These are phyloP conservation scores for Puccinia horiana DNA, from an alignment of 1,284 basidiomycete species.

Conservation along the genomic window DNA sequence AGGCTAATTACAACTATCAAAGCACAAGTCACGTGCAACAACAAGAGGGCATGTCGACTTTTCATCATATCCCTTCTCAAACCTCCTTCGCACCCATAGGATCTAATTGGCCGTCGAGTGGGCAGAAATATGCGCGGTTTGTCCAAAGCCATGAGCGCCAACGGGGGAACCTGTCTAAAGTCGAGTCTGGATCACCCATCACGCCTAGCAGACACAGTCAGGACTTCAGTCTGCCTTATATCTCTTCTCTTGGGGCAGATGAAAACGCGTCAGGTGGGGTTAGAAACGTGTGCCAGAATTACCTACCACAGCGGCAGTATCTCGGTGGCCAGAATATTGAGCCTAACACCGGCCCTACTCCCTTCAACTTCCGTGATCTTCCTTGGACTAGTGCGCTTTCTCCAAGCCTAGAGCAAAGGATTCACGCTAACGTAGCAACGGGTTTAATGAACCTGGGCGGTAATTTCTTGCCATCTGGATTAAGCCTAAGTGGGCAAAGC, in stretches of 20 bases:
- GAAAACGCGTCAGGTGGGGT: not conserved
- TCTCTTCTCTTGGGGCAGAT: not conserved
- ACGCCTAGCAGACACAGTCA: conserved; percentile 9
- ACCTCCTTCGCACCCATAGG: not conserved
- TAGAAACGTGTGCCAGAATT: not conserved
- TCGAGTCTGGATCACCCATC: conserved; percentile 2
- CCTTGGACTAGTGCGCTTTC: conserved; percentile 2
- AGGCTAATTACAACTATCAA: not conserved
- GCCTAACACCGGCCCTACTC: not conserved
- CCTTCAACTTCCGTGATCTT: not conserved
- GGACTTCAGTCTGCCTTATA: not conserved
- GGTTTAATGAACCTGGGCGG: conserved; percentile 2
- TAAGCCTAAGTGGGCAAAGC: not conserved
- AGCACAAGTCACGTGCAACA: not conserved
- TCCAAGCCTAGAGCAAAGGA: not conserved
- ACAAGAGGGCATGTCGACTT: not conserved
- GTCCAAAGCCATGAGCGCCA: not conserved
- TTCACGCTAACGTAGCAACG: not conserved
- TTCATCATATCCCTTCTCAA: not conserved
- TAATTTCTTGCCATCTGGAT: not conserved
- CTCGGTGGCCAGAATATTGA: not conserved
- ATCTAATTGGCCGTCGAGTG: not conserved
- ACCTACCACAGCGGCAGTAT: conserved; percentile 18
- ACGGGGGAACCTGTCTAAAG: not conserved
- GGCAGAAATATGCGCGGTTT: not conserved